Percentiles rank a stretch among this genome's conserved stretches.
Conservation (phyloP, 805 yeast genomes). For the Jamesozyma hellenica region DNA sequence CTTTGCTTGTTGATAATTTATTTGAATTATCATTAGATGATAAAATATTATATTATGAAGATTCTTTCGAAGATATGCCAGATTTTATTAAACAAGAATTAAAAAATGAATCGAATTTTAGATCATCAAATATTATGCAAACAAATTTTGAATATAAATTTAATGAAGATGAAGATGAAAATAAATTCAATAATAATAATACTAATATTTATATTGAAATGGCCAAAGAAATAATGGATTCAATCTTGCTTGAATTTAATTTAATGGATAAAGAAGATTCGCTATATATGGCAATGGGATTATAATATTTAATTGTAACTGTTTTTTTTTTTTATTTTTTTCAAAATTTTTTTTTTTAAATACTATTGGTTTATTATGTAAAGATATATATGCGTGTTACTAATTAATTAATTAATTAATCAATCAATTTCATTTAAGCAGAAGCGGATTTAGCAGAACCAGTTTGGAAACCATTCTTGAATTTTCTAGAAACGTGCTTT, state of each 20-base stretch:
- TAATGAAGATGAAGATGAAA: no score
- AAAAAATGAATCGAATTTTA: constrained; percentile 30
- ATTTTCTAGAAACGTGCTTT: constrained; percentile 93
- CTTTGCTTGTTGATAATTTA: constrained; percentile 29
- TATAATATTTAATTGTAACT: constrained; percentile 6
- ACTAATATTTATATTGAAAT: constrained; percentile 37
- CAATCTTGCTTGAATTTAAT: constrained; percentile 34
- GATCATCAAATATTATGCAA: constrained; percentile 18
- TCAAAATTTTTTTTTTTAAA: no score
- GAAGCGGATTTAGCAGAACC: constrained; percentile 44
- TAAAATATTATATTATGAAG: constrained; percentile 27
- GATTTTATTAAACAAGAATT: constrained; percentile 31
- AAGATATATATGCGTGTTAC: background rate
- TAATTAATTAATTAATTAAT: no score
- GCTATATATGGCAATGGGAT: constrained; percentile 55
- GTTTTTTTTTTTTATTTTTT: no score
- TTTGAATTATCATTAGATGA: constrained; percentile 24
- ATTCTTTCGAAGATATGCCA: constrained; percentile 36
- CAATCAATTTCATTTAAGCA: constrained; percentile 39
- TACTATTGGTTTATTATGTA: no score
- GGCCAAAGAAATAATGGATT: constrained; percentile 59
- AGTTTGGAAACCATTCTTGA: constrained; percentile 97
- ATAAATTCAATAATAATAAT: constrained; percentile 14
- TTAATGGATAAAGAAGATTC: constrained; percentile 76
- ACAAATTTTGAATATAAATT: no score